These are phyloP conservation scores for Multifurca ochricompacta DNA, from an alignment of 768 basidiomycete genomes.

Conservation along the genomic window DNA sequence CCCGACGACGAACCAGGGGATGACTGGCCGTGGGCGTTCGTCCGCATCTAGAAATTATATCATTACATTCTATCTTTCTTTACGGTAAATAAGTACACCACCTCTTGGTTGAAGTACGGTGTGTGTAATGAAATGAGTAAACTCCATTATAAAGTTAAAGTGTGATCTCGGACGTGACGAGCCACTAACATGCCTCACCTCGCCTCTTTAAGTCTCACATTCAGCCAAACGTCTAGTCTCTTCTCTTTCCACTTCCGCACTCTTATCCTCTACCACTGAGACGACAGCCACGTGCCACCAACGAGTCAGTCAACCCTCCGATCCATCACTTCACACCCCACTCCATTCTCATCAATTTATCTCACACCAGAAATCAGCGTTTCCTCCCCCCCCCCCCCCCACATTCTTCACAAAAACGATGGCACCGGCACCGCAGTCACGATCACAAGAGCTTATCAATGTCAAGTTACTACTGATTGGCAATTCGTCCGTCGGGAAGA, in stretches of 20 bases:
- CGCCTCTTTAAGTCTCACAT: no score
- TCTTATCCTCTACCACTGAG: no score
- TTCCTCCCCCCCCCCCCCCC: not conserved
- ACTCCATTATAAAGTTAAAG: not conserved
- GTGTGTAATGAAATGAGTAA: not conserved
- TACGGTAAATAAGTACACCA: not conserved
- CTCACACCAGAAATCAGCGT: not conserved
- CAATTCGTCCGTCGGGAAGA: slow-evolving; percentile 89
- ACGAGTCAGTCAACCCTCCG: no score
- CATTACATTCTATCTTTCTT: not conserved
- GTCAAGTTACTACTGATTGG: slow-evolving; percentile 81
- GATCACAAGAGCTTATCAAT: slow-evolving; percentile 35
- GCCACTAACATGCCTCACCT: no score
- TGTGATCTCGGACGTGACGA: no score
- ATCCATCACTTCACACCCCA: not conserved
- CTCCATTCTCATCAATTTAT: not conserved
- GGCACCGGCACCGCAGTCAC: slow-evolving; percentile 1
- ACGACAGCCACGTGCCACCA: no score
- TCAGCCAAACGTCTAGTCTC: no score
- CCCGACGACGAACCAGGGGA: slow-evolving; percentile 25
- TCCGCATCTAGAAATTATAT: not conserved
- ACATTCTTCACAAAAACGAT: not conserved
- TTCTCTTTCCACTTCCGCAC: no score
- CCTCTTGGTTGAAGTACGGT: not conserved
- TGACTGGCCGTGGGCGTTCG: not conserved